phyloP scores from a whole-genome alignment of 1,284 basidiomycete species.

The Hymenochaete sp. region DNA sequence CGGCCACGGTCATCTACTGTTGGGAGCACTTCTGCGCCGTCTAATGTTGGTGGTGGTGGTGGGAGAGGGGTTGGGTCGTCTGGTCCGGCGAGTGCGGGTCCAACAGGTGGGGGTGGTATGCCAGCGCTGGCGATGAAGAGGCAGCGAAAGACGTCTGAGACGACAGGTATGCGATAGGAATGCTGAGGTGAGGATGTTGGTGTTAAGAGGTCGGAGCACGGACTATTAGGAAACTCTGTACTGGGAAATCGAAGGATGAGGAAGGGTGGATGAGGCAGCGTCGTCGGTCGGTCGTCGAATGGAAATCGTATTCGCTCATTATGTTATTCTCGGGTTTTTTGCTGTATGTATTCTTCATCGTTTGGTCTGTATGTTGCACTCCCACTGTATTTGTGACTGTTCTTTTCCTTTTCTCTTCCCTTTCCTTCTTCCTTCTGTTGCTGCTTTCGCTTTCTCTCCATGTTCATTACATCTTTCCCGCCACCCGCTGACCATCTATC shows the following conservation, averaged over 20 bases:
- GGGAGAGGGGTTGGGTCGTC: slow-evolving; percentile 17
- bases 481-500: not conserved
- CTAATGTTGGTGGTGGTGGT: slow-evolving; percentile 21
- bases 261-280: too few relatives aligned
- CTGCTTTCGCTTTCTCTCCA: not conserved
- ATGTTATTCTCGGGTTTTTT: too few relatives aligned
- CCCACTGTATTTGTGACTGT: too few relatives aligned
- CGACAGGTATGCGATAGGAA: slow-evolving; percentile 26
- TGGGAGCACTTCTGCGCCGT: slow-evolving; percentile 1
- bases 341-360: too few relatives aligned
- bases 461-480: not conserved
- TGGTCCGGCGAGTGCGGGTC: slow-evolving; percentile 22
- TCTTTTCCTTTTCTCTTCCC: too few relatives aligned
- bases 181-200: not conserved
- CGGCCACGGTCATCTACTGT: slow-evolving; percentile 39
- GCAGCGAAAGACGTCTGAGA: slow-evolving; percentile 65
- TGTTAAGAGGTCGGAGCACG: not conserved
- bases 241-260: too few relatives aligned
- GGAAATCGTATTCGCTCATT: too few relatives aligned
- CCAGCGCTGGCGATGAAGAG: slow-evolving; percentile 55
- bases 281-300: too few relatives aligned
- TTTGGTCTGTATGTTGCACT: too few relatives aligned
- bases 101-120: not conserved
- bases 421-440: not conserved
- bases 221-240: too few relatives aligned